A percentile compares a stretch with the other conserved stretches of the same genome.
Evolutionary conservation across 2,329 filamentous ascomycete genomes (phyloP).

Genomic region (Meredithiella fracta): DNA sequence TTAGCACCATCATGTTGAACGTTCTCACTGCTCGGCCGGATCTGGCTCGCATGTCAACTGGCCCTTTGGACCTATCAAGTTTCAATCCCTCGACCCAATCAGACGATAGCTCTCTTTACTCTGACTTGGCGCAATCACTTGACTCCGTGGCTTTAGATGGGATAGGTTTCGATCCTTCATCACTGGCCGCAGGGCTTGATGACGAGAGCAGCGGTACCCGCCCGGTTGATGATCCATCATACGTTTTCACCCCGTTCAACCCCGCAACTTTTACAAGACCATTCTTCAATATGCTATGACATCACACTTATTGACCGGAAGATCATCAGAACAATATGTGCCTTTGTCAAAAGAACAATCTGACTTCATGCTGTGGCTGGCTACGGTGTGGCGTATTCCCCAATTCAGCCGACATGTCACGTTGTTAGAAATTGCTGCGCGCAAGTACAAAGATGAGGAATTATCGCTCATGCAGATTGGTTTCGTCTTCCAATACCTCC

Average conservation of each 20-base stretch:
- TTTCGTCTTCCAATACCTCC: conserved; percentile 42
- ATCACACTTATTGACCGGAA: conserved; percentile 33
- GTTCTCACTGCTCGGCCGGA: conserved; percentile 77
- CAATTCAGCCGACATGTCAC: conserved; percentile 63
- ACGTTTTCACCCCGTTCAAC: conserved; percentile 80
- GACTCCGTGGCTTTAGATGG: conserved; percentile 25
- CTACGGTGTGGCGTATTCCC: conserved; percentile 76
- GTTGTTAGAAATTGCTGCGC: conserved; percentile 67
- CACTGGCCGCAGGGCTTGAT: conserved; percentile 45
- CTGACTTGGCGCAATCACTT: conserved; percentile 36
- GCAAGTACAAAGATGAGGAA: conserved; percentile 74
- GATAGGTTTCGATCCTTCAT: conserved; percentile 14
- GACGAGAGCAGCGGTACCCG: conserved; percentile 35
- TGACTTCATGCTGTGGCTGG: conserved; percentile 72
- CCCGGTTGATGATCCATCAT: conserved; percentile 47
- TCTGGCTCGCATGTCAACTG: conserved; percentile 58
- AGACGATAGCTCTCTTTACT: conserved; percentile 33
- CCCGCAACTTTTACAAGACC: conserved; percentile 69
- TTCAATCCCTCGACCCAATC: conserved; percentile 24
- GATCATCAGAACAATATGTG: conserved; percentile 31
- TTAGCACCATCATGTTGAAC: conserved; percentile 86
- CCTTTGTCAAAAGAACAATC: conserved; percentile 61
- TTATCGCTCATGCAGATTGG: conserved; percentile 69
- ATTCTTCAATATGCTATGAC: conserved; percentile 63
- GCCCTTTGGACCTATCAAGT: conserved; percentile 39